Evolutionary conservation across 2,329 filamentous ascomycete genomes (phyloP).

Genomic region (Alternaria sp.): DNA sequence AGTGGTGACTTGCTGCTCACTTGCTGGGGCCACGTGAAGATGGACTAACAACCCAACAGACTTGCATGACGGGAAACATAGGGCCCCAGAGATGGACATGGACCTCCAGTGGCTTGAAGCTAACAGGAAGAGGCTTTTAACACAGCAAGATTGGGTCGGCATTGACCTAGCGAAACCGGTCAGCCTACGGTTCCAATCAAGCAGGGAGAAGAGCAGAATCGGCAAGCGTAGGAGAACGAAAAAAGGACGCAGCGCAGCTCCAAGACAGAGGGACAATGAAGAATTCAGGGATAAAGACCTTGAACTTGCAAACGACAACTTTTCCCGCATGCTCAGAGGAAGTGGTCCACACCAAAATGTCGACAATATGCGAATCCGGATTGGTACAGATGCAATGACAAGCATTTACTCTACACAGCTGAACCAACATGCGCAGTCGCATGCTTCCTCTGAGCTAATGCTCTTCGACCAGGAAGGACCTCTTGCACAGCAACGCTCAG

Average conservation of each 20-base stretch:
- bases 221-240: constrained; percentile 46
- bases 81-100: constrained; percentile 10
- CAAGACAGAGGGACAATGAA: constrained; percentile 1
- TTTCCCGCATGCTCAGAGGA: constrained; percentile 17
- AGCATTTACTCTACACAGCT: constrained; percentile 29
- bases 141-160: constrained; percentile 48
- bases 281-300: not conserved
- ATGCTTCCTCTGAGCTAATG: constrained; percentile 46
- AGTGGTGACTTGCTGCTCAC: not conserved
- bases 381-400: constrained; percentile 49
- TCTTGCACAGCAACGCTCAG: constrained; percentile 14
- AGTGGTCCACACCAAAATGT: constrained; percentile 20
- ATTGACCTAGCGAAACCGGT: constrained; percentile 40
- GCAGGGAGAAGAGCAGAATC: constrained; percentile 39
- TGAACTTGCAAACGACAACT: constrained; percentile 4
- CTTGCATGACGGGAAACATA: constrained; percentile 14
- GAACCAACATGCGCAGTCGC: constrained; percentile 15
- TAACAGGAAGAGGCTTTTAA: constrained; percentile 42
- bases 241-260: constrained; percentile 7
- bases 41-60: constrained; percentile 4
- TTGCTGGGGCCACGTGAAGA: not conserved
- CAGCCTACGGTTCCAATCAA: constrained; percentile 37
- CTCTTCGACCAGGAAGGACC: constrained; percentile 44
- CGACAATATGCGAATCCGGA: constrained; percentile 46
- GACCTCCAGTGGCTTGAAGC: constrained; percentile 38